Evolutionary conservation across 75 land plant genomes (phyloP).

Genomic region (Selaginella tamariscina): DNA sequence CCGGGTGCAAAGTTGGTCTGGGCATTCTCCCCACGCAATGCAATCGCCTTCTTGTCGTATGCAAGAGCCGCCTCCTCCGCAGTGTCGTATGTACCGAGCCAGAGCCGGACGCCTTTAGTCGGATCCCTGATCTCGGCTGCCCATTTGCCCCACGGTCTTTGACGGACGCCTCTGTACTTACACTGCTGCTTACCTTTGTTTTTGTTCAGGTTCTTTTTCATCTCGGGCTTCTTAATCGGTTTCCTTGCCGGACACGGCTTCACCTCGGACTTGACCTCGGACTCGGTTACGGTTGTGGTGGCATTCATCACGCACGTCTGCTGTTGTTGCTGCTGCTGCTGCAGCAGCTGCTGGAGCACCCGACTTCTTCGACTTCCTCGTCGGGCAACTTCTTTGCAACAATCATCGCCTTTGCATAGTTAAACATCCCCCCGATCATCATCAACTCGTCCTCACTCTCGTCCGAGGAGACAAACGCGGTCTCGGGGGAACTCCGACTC

Average conservation of each 20-base stretch:
- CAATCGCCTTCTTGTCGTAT: neutral
- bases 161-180: neutral
- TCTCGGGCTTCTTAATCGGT: neutral
- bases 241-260: neutral
- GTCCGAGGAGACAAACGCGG: neutral
- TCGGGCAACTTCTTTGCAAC: neutral
- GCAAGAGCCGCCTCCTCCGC: neutral
- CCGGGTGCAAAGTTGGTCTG: neutral
- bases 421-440: neutral
- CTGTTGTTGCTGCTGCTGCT: no score
- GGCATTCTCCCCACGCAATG: neutral
- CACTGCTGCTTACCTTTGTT: neutral
- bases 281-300: neutral
- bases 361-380: neutral
- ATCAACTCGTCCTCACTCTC: neutral
- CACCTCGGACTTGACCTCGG: neutral
- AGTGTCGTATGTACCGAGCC: neutral
- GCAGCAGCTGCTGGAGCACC: no score
- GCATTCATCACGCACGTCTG: no score
- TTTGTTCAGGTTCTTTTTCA: no score
- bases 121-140: neutral
- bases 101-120: neutral
- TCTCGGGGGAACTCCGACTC: no score
- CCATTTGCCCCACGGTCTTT: neutral
- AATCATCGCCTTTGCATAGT: neutral